phyloP scores from a whole-genome alignment of 129 eudicot species.

The Silybum marianum region DNA sequence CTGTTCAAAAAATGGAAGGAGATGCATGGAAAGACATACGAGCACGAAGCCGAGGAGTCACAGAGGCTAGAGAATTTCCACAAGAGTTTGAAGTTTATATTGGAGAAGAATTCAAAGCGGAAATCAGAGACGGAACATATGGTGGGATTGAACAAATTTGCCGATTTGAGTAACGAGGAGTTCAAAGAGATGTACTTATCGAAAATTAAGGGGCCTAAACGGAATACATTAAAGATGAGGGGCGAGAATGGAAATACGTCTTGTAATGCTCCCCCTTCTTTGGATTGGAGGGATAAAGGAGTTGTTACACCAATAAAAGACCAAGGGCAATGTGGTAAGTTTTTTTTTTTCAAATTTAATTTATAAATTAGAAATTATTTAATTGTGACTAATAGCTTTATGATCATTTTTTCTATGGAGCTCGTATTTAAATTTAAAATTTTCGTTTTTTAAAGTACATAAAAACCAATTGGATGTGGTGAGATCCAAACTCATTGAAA shows the following conservation, averaged over 20 bases:
- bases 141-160: slow-evolving; percentile 63
- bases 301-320: slow-evolving; percentile 62
- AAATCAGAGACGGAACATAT: slow-evolving; percentile 34
- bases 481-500: too few relatives aligned
- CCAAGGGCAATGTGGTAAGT: slow-evolving; percentile 66
- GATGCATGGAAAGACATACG: slow-evolving; percentile 51
- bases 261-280: slow-evolving; percentile 53
- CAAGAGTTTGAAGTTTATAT: slow-evolving; percentile 43
- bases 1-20: slow-evolving; percentile 57
- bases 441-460: too few relatives aligned
- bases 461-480: neutral
- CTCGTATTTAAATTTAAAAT: neutral
- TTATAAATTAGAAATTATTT: neutral
- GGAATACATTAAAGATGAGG: slow-evolving; percentile 12
- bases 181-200: slow-evolving; percentile 41
- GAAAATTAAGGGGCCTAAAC: slow-evolving; percentile 39
- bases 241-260: slow-evolving; percentile 22
- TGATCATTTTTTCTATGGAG: neutral
- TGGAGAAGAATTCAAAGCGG: slow-evolving; percentile 47
- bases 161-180: slow-evolving; percentile 74
- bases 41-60: slow-evolving; percentile 40
- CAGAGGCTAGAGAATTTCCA: slow-evolving; percentile 48
- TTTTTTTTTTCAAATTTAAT: slow-evolving; percentile 10
- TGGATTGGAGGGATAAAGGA: slow-evolving; percentile 72
- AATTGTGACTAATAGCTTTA: neutral